These are phyloP conservation scores for Aschersonia sp. DNA, from an alignment of 2,329 filamentous ascomycete genomes.

Conservation along the genomic window DNA sequence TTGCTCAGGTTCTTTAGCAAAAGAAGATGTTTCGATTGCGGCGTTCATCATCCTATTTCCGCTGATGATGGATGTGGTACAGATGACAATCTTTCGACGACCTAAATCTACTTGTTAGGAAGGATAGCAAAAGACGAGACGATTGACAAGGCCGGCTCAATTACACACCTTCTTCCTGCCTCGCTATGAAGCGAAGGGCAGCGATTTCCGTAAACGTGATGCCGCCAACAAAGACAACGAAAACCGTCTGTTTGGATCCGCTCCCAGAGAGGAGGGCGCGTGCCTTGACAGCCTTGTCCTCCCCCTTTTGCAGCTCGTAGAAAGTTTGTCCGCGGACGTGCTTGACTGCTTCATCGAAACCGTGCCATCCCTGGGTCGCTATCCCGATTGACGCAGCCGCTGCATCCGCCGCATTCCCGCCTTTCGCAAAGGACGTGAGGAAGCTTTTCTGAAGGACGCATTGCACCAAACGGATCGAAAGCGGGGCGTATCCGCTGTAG, in stretches of 20 bases:
- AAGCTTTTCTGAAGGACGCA: slow-evolving; percentile 86
- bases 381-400: slow-evolving; percentile 26
- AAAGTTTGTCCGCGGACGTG: slow-evolving; percentile 81
- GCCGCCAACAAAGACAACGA: slow-evolving; percentile 96
- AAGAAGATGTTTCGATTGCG: slow-evolving; percentile 59
- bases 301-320: slow-evolving; percentile 81
- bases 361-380: slow-evolving; percentile 70
- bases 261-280: slow-evolving; percentile 71
- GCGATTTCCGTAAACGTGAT: slow-evolving; percentile 95
- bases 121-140: slow-evolving; percentile 3
- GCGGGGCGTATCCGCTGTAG: slow-evolving; percentile 90
- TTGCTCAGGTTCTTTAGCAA: slow-evolving; percentile 19
- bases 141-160: not conserved
- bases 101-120: slow-evolving; percentile 23
- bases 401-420: slow-evolving; percentile 27
- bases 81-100: slow-evolving; percentile 75
- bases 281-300: slow-evolving; percentile 84
- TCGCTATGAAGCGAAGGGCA: slow-evolving; percentile 77
- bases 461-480: slow-evolving; percentile 84
- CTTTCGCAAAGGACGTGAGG: slow-evolving; percentile 55
- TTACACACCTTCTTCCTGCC: slow-evolving; percentile 56
- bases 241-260: slow-evolving; percentile 66
- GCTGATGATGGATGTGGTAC: slow-evolving; percentile 81
- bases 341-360: slow-evolving; percentile 85
- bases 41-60: slow-evolving; percentile 81